Base-by-base conservation (phyloP, 2,329 filamentous ascomycete genomes). In the Macrophomina tecta region DNA sequence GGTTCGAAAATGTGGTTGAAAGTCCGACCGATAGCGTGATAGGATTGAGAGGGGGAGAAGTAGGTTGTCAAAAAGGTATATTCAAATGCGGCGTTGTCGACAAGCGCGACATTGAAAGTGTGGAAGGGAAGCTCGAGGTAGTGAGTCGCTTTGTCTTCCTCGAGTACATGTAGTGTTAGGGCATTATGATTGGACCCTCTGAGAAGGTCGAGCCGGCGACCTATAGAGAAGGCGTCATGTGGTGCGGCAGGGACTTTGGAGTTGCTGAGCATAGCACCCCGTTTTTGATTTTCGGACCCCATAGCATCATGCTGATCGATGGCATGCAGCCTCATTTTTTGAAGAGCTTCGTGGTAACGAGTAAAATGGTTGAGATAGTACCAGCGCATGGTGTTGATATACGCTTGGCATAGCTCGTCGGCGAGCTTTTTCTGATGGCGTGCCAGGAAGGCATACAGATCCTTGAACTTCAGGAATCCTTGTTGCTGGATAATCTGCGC, bases 351-450 rank as follows among this genome's bases (percentile, higher is more conserved):
- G 70, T 91, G 89, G 77, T 99, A 99, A 40, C 94, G 89, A 3
- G 87, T 89, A 75, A 99, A 99, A 77, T 97, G 92, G 70, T 91
- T 95, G 64, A 91, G 81, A 76, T 98, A 98, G 75, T 99, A 99
- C 95, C 95, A 99, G 64, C 93, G 89, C 93, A 99, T 99, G 0
- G 96, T 99, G 77, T 97, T 97, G 82, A 96, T 90, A 74, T 99
- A 99, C 3, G 96, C 95, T 76, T 93, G 91, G 8, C 89, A 89
- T 70, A 99, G 97, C 78, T 99, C 92, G 64, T 94, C 90, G 8
- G 92, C 93, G 5, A 99, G 87, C n/a, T 87, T 85, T 1, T 91
- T 83, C 73, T 98, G 93, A 70, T 94, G 91, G 72, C 87, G 89
- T 68, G 92, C 89, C 38, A 99, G 84, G 75, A 98, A 99, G 5